Evolutionary conservation across 768 basidiomycete species (phyloP).

Genomic region (Gloeopeniophorella convolvens): DNA sequence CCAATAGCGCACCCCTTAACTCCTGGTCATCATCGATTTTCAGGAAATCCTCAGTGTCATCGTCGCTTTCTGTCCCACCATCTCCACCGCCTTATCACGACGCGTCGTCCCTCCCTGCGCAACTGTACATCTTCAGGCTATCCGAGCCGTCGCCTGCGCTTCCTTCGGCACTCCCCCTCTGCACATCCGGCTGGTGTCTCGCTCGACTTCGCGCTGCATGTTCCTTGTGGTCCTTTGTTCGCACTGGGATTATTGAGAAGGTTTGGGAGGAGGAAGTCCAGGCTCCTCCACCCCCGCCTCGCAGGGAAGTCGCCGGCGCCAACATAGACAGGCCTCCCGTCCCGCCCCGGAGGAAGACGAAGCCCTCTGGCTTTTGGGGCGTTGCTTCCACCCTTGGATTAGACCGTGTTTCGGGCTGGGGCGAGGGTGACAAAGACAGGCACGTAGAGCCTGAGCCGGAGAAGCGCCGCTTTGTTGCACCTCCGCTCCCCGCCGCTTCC

Average conservation of each 20-base stretch:
- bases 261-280: slow-evolving; percentile 79
- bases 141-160: slow-evolving; percentile 27
- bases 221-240: slow-evolving; percentile 83
- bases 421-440: slow-evolving; percentile 37
- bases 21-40: slow-evolving; percentile 55
- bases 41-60: slow-evolving; percentile 39
- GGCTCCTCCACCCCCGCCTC: slow-evolving; percentile 30
- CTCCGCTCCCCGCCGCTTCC: slow-evolving; percentile 8
- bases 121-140: slow-evolving; percentile 68
- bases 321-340: slow-evolving; percentile 46
- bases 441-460: slow-evolving; percentile 25
- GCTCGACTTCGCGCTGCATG: slow-evolving; percentile 79
- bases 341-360: slow-evolving; percentile 47
- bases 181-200: slow-evolving; percentile 81
- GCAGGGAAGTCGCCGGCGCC: slow-evolving; percentile 8
- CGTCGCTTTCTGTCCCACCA: slow-evolving; percentile 30
- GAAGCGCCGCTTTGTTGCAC: slow-evolving; percentile 19
- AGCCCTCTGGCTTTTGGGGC: slow-evolving; percentile 48
- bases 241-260: slow-evolving; percentile 73
- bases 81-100: slow-evolving; percentile 28
- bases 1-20: slow-evolving; percentile 28
- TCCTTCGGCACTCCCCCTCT: slow-evolving; percentile 48
- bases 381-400: slow-evolving; percentile 56
- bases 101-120: slow-evolving; percentile 28
- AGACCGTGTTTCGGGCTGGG: slow-evolving; percentile 43